Conservation (phyloP, 495 filamentous ascomycete genomes). For the Tricharina praecox region DNA sequence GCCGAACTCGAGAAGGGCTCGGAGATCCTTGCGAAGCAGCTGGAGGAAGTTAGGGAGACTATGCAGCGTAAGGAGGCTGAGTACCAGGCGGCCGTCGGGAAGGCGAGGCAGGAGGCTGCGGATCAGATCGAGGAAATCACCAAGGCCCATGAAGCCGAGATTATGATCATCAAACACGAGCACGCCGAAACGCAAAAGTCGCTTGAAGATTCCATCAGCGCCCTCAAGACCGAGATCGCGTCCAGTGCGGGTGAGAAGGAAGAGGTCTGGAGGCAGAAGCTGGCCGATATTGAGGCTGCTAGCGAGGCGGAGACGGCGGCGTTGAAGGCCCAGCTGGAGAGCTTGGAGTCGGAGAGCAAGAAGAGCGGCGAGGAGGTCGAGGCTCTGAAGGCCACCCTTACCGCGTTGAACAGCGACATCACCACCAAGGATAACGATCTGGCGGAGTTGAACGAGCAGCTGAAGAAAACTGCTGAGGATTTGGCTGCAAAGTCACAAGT, state of each 20-base stretch:
- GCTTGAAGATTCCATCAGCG: constrained; percentile 13
- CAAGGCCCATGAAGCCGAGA: constrained; percentile 8
- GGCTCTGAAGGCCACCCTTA: constrained; percentile 12
- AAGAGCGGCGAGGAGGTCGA: constrained; percentile 14
- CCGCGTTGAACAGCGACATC: constrained; percentile 13
- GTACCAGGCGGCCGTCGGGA: constrained; percentile 11
- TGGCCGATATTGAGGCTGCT: background rate
- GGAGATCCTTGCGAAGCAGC: constrained; percentile 11
- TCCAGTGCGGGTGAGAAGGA: constrained; percentile 16
- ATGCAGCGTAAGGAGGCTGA: constrained; percentile 15
- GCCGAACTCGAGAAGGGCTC: constrained; percentile 21
- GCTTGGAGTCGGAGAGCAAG: constrained; percentile 10
- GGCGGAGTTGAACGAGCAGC: constrained; percentile 10
- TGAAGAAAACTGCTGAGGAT: constrained; percentile 14
- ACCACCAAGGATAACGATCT: constrained; percentile 19
- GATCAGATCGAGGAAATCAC: constrained; percentile 14
- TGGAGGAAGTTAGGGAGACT: constrained; percentile 11
- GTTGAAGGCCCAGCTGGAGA: constrained; percentile 12
- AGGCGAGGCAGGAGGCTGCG: constrained; percentile 11
- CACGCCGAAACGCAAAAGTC: constrained; percentile 6
- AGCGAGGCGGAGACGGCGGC: background rate
- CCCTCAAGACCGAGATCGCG: constrained; percentile 10
- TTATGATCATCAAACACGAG: constrained; percentile 12
- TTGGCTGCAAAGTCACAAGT: constrained; percentile 20
- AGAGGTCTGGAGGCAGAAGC: constrained; percentile 17